These are phyloP conservation scores for Vanderwaltozyma polyspora DNA, from an alignment of 805 yeast species.

Conservation along the genomic window DNA sequence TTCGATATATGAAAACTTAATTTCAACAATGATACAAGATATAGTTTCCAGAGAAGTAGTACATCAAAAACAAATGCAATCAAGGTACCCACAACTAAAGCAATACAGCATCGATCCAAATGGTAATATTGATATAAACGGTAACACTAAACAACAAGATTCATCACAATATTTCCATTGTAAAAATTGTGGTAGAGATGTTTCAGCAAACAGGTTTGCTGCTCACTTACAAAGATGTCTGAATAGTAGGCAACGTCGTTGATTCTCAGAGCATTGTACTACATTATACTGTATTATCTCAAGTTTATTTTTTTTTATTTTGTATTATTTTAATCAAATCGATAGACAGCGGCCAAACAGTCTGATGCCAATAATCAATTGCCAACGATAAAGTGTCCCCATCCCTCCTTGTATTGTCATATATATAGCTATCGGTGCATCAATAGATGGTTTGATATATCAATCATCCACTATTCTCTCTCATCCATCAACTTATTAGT, in stretches of 20 bases:
- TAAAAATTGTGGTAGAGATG: slow-evolving; percentile 69
- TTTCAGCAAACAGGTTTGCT: slow-evolving; percentile 87
- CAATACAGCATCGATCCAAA: slow-evolving; percentile 19
- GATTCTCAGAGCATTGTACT: slow-evolving; percentile 1
- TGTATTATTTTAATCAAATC: too few relatives aligned
- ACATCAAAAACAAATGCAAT: slow-evolving; percentile 12
- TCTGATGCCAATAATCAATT: too few relatives aligned
- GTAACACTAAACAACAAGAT: slow-evolving; percentile 23
- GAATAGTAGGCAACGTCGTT: slow-evolving; percentile 52
- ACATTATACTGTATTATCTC: too few relatives aligned
- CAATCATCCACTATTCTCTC: too few relatives aligned
- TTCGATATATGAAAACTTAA: slow-evolving; percentile 11
- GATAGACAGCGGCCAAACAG: too few relatives aligned
- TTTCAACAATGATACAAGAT: slow-evolving; percentile 24
- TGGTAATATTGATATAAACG: slow-evolving; percentile 21
- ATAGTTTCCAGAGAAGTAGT: slow-evolving; percentile 21
- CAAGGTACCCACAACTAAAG: slow-evolving; percentile 16
- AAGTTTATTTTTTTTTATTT: too few relatives aligned
- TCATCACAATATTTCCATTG: slow-evolving; percentile 55
- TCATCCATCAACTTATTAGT: too few relatives aligned
- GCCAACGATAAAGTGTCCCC: too few relatives aligned
- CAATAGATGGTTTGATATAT: too few relatives aligned
- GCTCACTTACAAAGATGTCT: slow-evolving; percentile 86
- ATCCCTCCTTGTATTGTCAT: too few relatives aligned
- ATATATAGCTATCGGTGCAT: too few relatives aligned